Conservation (phyloP, 2,329 filamentous ascomycete species). For the Penicillium rolfsii region DNA sequence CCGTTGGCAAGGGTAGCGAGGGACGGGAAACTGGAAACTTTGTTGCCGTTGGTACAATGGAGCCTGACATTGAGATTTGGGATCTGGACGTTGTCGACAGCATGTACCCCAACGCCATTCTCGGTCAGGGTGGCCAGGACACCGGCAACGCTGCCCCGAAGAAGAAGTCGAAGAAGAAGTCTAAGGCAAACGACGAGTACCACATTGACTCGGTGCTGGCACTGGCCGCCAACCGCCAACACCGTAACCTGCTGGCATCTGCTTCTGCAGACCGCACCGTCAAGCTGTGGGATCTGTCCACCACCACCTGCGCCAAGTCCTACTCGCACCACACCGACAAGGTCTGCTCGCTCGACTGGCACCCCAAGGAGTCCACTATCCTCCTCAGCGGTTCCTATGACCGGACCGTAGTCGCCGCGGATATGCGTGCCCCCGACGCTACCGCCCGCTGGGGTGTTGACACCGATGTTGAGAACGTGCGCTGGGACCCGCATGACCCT, state of each 20-base stretch:
- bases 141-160: conserved; percentile 47
- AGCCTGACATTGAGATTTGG: conserved; percentile 98
- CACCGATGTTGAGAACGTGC: conserved; percentile 88
- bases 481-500: conserved; percentile 89
- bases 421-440: conserved; percentile 90
- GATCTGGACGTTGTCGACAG: conserved; percentile 93
- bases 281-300: conserved; percentile 97
- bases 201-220: conserved; percentile 94
- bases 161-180: conserved; percentile 85
- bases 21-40: conserved; percentile 79
- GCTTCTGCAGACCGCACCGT: conserved; percentile 95
- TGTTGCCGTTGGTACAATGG: conserved; percentile 94
- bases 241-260: conserved; percentile 91
- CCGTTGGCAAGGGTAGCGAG: conserved; percentile 72
- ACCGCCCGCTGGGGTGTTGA: conserved; percentile 90
- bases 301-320: conserved; percentile 88
- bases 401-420: conserved; percentile 87
- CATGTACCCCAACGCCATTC: conserved; percentile 97
- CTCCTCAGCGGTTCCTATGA: conserved; percentile 94
- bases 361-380: conserved; percentile 81
- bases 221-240: conserved; percentile 87
- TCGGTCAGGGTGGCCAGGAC: conserved; percentile 70
- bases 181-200: conserved; percentile 84
- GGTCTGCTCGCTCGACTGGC: conserved; percentile 95
- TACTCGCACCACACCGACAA: conserved; percentile 97